phyloP scores from a whole-genome alignment of 805 yeast species.

The Ogataea nonfermentans region DNA sequence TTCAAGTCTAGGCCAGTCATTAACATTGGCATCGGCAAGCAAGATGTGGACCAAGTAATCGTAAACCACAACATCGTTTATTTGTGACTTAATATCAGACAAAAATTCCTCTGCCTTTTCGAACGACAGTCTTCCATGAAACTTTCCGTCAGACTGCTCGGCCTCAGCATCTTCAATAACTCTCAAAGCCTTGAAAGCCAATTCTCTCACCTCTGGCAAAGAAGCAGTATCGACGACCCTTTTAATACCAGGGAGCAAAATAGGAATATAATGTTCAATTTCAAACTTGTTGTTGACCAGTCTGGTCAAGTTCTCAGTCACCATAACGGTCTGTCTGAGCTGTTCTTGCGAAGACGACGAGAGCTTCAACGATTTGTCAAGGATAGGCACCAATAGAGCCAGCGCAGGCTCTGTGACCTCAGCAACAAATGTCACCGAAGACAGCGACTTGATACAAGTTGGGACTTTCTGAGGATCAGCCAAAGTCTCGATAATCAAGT shows the following conservation, averaged over 20 bases:
- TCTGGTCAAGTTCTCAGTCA: constrained; percentile 92
- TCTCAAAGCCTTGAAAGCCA: constrained; percentile 80
- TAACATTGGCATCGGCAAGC: constrained; percentile 66
- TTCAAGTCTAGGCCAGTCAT: constrained; percentile 62
- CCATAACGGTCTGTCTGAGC: constrained; percentile 93
- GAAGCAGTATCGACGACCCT: constrained; percentile 89
- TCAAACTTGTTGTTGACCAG: constrained; percentile 91
- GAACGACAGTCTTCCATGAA: constrained; percentile 67
- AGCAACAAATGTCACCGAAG: constrained; percentile 95
- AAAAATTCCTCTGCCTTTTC: constrained; percentile 52
- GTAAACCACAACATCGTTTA: constrained; percentile 39
- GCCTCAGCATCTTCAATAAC: constrained; percentile 81
- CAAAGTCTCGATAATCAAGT: constrained; percentile 80
- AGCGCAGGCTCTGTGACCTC: constrained; percentile 97
- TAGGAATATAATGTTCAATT: constrained; percentile 83
- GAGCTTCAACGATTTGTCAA: constrained; percentile 83
- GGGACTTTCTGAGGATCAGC: constrained; percentile 90
- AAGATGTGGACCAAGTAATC: constrained; percentile 53
- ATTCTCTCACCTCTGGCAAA: constrained; percentile 91
- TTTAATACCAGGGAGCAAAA: constrained; percentile 85
- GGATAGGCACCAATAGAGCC: constrained; percentile 85
- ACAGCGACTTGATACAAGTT: constrained; percentile 80
- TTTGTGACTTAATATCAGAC: constrained; percentile 26
- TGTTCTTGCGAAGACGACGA: constrained; percentile 93
- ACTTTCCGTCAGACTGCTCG: constrained; percentile 64